Conservation (phyloP, 805 yeast genomes). For the Metschnikowia hibisci region DNA sequence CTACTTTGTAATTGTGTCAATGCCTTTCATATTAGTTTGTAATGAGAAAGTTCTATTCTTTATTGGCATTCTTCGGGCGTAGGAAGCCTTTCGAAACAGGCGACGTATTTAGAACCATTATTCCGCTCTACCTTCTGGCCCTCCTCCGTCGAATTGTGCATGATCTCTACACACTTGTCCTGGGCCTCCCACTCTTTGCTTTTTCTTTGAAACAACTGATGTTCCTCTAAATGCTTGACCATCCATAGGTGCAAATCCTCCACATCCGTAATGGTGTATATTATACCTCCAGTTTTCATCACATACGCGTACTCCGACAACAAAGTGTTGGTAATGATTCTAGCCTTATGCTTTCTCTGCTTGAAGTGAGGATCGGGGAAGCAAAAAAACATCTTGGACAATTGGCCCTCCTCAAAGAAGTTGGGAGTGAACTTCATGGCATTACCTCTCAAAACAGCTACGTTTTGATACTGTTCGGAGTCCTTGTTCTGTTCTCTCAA, state of each 20-base stretch:
- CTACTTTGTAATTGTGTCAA: conserved; percentile 7
- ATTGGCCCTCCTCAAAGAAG: conserved; percentile 78
- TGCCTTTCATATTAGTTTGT: conserved; percentile 1
- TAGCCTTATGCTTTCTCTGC: conserved; percentile 94
- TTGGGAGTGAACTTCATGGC: conserved; percentile 97
- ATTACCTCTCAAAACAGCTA: conserved; percentile 87
- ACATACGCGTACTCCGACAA: conserved; percentile 91
- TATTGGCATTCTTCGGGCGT: conserved; percentile 41
- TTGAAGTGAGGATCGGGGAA: conserved; percentile 99
- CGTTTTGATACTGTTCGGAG: conserved; percentile 62
- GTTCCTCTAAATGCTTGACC: conserved; percentile 86
- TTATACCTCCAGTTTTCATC: conserved; percentile 76
- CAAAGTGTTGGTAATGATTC: conserved; percentile 87
- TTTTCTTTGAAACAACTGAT: conserved; percentile 85
- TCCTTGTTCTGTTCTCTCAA: conserved; percentile 54
- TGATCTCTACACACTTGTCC: conserved; percentile 79
- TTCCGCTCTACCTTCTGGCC: conserved; percentile 95
- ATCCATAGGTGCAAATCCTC: conserved; percentile 93
- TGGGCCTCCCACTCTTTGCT: conserved; percentile 70
- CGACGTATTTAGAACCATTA: conserved; percentile 80
- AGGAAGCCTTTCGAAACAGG: conserved; percentile 77
- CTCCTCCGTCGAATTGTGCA: conserved; percentile 94
- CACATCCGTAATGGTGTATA: conserved; percentile 96
- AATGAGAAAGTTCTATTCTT: conserved; percentile 2
- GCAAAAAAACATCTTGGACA: conserved; percentile 92